A percentile compares a stretch with the other conserved stretches of the same genome.
Conservation (phyloP, 192 early-diverging fungal genomes). For the Diversispora epigaea region DNA sequence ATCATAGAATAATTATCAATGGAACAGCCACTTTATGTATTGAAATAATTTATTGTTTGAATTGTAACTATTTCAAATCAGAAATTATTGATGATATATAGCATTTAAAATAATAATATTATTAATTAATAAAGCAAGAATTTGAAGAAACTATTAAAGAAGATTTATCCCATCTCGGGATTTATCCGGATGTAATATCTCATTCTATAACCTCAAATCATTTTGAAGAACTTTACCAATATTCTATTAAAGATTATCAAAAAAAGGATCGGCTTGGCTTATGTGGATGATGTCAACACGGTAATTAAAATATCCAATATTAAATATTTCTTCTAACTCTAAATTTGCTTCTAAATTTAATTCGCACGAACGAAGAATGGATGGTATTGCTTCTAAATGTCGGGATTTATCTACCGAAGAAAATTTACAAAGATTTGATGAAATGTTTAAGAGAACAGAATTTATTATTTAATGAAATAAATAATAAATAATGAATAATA, state of each 20-base stretch:
- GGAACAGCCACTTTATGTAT: too few species aligned
- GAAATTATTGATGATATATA: too few species aligned
- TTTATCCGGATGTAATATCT: slow-evolving; percentile 70
- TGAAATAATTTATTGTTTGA: too few species aligned
- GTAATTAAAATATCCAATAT: neutral
- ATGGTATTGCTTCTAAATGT: slow-evolving; percentile 77
- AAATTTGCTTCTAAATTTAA: neutral
- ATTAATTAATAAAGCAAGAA: slow-evolving; percentile 58
- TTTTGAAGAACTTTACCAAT: slow-evolving; percentile 85
- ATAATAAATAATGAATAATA: too few species aligned
- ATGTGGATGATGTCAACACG: slow-evolving; percentile 80
- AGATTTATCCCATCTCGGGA: slow-evolving; percentile 85
- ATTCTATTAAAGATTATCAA: slow-evolving; percentile 83
- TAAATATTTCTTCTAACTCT: neutral
- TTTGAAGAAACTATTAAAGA: slow-evolving; percentile 96
- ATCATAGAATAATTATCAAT: too few species aligned
- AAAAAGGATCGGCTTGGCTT: slow-evolving; percentile 87
- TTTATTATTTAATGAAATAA: slow-evolving; percentile 52
- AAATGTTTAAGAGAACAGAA: slow-evolving; percentile 88
- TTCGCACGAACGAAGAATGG: slow-evolving; percentile 75
- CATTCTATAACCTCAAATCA: slow-evolving; percentile 96
- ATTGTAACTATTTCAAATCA: too few species aligned
- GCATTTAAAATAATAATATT: too few species aligned
- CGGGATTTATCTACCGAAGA: slow-evolving; percentile 86
- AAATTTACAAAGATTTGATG: slow-evolving; percentile 85